These are phyloP conservation scores for Scutellospora calospora DNA, from an alignment of 371 early-diverging fungal genomes.

Conservation along the genomic window DNA sequence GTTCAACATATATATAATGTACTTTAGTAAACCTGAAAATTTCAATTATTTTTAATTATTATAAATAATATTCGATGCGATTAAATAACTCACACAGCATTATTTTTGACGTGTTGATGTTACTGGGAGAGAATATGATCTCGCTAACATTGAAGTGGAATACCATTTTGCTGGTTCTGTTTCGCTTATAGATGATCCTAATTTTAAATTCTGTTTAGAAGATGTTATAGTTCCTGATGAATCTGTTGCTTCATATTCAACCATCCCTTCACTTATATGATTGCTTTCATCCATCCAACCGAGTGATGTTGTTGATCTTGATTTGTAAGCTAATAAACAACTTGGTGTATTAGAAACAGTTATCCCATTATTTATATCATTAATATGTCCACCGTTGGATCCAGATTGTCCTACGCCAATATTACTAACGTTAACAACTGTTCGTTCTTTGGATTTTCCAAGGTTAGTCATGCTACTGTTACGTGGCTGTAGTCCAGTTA, in stretches of 20 bases:
- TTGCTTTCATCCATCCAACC: not conserved
- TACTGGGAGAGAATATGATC: too few species aligned
- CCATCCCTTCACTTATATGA: not conserved
- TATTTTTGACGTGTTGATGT: not conserved
- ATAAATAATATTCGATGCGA: too few species aligned
- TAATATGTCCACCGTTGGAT: not conserved
- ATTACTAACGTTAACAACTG: not conserved
- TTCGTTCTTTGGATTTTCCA: not conserved
- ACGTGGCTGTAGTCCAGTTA: constrained; percentile 38
- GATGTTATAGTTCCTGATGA: too few species aligned
- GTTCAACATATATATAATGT: too few species aligned
- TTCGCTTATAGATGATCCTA: too few species aligned
- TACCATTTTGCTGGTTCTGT: too few species aligned
- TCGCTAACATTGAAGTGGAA: too few species aligned
- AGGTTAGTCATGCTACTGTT: constrained; percentile 7
- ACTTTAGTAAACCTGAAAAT: too few species aligned
- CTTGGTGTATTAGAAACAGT: not conserved
- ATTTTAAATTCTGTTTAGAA: not conserved
- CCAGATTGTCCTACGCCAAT: not conserved
- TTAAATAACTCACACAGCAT: too few species aligned
- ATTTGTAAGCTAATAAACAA: not conserved
- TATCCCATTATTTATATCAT: not conserved
- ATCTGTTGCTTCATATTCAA: constrained; percentile 20
- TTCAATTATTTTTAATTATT: too few species aligned
- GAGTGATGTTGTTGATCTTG: not conserved